Conservation (phyloP, 2,329 filamentous ascomycete species). For the Fusarium tricinctum region DNA sequence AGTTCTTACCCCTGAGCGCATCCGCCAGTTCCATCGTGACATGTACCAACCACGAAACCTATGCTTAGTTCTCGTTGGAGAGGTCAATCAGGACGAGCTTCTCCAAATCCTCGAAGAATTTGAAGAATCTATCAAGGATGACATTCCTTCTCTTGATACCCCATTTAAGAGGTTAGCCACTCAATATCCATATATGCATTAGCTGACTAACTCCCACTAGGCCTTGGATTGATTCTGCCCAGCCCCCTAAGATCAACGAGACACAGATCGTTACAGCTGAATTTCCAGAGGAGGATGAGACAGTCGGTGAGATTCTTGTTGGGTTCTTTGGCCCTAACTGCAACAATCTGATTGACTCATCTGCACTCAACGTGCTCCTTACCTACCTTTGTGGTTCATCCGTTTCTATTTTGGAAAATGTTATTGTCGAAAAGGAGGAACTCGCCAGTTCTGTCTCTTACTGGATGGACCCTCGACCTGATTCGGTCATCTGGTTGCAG, state of each 20-base stretch:
- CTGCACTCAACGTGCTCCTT: slow-evolving; percentile 83
- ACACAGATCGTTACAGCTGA: slow-evolving; percentile 84
- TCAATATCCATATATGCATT: not conserved
- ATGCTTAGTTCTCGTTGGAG: slow-evolving; percentile 91
- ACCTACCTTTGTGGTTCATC: slow-evolving; percentile 94
- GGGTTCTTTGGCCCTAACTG: slow-evolving; percentile 89
- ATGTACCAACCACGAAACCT: slow-evolving; percentile 99
- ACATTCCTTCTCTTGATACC: slow-evolving; percentile 80
- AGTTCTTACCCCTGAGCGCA: slow-evolving; percentile 87
- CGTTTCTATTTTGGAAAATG: slow-evolving; percentile 90
- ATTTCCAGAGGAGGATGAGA: slow-evolving; percentile 97
- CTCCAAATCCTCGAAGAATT: slow-evolving; percentile 87
- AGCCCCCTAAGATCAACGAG: slow-evolving; percentile 78
- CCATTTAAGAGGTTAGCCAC: slow-evolving; percentile 76
- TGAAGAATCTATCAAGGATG: slow-evolving; percentile 85
- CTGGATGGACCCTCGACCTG: slow-evolving; percentile 82
- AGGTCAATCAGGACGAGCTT: slow-evolving; percentile 86
- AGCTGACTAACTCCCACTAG: slow-evolving; percentile 48
- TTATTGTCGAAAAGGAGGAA: slow-evolving; percentile 92
- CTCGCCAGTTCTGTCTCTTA: slow-evolving; percentile 88
- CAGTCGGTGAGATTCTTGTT: slow-evolving; percentile 87
- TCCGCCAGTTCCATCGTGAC: slow-evolving; percentile 92
- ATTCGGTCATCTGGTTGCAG: slow-evolving; percentile 87
- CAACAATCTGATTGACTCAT: slow-evolving; percentile 75
- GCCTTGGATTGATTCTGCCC: slow-evolving; percentile 91